These are phyloP conservation scores for Dictyostelium purpureum DNA, from an alignment of 78 protist species.

Conservation along the genomic window DNA sequence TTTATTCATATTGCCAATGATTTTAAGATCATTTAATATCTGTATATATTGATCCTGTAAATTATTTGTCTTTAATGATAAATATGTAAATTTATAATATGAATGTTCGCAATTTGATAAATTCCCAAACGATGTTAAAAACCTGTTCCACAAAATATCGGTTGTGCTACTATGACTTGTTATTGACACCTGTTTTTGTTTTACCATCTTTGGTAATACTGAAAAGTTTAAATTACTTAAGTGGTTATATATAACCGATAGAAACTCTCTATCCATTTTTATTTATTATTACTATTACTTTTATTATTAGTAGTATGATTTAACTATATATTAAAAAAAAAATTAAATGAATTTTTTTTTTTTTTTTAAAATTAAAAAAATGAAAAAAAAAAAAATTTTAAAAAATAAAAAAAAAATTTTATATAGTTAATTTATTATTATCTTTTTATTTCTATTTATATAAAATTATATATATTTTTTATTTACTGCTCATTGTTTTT, in stretches of 20 bases:
- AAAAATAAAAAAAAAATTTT: neutral
- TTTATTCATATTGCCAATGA: neutral
- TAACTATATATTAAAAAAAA: neutral
- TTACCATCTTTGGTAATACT: slow-evolving; percentile 18
- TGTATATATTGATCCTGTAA: slow-evolving; percentile 32
- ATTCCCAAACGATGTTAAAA: neutral
- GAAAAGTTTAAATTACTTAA: slow-evolving; percentile 37
- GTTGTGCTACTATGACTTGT: neutral
- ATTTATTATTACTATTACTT: neutral
- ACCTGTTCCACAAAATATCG: slow-evolving; percentile 17
- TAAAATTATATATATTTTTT: neutral
- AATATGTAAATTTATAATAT: slow-evolving; percentile 58
- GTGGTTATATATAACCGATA: slow-evolving; percentile 30
- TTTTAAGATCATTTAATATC: slow-evolving; percentile 39
- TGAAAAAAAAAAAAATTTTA: neutral
- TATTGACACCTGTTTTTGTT: slow-evolving; percentile 15
- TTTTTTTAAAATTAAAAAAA: neutral
- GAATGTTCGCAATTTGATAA: slow-evolving; percentile 52
- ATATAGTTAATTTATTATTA: no score
- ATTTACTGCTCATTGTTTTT: neutral
- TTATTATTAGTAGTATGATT: neutral
- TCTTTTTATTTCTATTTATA: no score
- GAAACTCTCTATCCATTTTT: slow-evolving; percentile 64
- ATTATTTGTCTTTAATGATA: slow-evolving; percentile 45
- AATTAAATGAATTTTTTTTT: neutral